Conservation (phyloP, 2,329 filamentous ascomycete species). For the Penicillium sp. region DNA sequence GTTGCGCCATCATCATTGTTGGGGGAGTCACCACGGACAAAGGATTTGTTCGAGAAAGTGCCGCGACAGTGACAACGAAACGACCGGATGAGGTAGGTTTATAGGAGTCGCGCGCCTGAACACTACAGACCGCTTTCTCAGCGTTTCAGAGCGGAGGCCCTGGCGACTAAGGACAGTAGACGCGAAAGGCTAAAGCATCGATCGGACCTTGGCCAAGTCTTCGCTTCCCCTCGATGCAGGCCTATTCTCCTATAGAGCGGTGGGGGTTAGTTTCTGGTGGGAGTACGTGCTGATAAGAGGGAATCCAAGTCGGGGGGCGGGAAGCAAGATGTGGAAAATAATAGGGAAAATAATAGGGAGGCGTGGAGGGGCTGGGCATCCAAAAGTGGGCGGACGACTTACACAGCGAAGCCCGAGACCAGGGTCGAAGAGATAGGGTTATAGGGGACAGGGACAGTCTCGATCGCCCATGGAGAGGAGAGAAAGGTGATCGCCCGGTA, state of each 20-base stretch:
- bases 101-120: constrained; percentile 25
- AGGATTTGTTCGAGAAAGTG: constrained; percentile 22
- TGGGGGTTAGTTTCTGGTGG: constrained; percentile 9
- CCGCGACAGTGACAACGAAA: constrained; percentile 14
- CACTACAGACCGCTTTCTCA: constrained; percentile 30
- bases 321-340: constrained; percentile 12
- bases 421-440: constrained; percentile 6
- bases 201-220: constrained; percentile 25
- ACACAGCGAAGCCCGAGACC: constrained; percentile 6
- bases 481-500: constrained; percentile 21
- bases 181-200: constrained; percentile 33
- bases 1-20: constrained; percentile 53
- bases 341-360: constrained; percentile 25
- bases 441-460: constrained; percentile 10
- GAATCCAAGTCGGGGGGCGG: constrained; percentile 10
- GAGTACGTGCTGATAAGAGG: constrained; percentile 11
- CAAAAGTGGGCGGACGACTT: background rate
- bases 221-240: constrained; percentile 23
- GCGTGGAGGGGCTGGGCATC: constrained; percentile 34
- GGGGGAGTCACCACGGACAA: constrained; percentile 32
- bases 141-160: constrained; percentile 33
- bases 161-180: constrained; percentile 31
- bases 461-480: constrained; percentile 21
- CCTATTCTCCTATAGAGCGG: constrained; percentile 12
- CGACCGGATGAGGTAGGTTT: constrained; percentile 7